phyloP scores from a whole-genome alignment of 2,329 filamentous ascomycete species.

The Dendrostoma leiphaemia region DNA sequence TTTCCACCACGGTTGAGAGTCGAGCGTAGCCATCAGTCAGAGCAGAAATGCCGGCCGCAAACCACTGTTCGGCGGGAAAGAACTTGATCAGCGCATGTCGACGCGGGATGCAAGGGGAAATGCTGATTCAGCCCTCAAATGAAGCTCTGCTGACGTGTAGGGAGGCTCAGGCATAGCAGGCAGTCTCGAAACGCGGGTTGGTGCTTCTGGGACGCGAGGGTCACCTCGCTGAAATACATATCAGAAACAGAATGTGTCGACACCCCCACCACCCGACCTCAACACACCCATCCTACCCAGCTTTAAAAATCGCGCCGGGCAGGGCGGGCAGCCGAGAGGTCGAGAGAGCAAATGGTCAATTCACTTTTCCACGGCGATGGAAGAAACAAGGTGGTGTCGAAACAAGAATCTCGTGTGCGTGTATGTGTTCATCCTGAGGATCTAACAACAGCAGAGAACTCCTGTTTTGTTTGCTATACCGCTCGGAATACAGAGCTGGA shows the following conservation, averaged over 20 bases:
- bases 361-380: slow-evolving; percentile 21
- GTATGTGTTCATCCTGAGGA: slow-evolving; percentile 29
- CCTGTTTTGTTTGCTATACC: slow-evolving; percentile 53
- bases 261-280: slow-evolving; percentile 19
- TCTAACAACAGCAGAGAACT: slow-evolving; percentile 20
- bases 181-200: too few species aligned
- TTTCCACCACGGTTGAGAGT: too few species aligned
- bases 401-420: too few species aligned
- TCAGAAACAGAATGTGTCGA: slow-evolving; percentile 13
- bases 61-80: too few species aligned
- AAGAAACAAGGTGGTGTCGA: slow-evolving; percentile 31
- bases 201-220: too few species aligned
- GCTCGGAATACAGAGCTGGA: slow-evolving; percentile 72
- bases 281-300: slow-evolving; percentile 1
- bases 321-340: slow-evolving; percentile 18
- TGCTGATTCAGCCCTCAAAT: too few species aligned
- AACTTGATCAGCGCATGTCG: too few species aligned
- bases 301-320: slow-evolving; percentile 15
- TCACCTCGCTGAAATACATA: not conserved
- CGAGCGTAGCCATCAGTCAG: too few species aligned
- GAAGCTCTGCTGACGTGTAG: too few species aligned
- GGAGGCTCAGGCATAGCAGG: not conserved
- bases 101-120: too few species aligned
- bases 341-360: slow-evolving; percentile 45
- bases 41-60: too few species aligned